Evolutionary conservation across 345 rosid species (phyloP), one percentile per base, ranked within the genome.

Genomic region (Sapria himalayana): DNA sequence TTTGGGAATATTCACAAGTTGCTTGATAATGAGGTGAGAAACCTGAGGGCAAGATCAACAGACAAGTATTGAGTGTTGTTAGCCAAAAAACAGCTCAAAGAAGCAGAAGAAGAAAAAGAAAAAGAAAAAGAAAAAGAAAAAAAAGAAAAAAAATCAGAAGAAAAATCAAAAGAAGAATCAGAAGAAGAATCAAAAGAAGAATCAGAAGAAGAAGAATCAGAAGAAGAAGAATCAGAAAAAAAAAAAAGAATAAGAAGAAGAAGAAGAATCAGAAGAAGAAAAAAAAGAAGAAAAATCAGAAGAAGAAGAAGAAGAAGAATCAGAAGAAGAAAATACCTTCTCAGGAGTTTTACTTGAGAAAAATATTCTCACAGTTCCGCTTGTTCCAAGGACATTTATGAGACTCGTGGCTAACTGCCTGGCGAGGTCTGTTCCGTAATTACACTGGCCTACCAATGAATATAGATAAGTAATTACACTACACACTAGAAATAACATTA

Each of bases 291-390:
- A 25, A 31, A 29, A 16, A 33, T 12, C 46, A 34, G 12, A 34
- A 14, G 18, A 46, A 27, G 3, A 3, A 14, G 33, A 33, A 22
- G 42, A 53, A 52, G 17, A 52, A 23, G 35, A 11, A 43, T 23
- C 50, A 6, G 44, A 8, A n/a, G n/a, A n/a, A n/a, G 9, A 40
- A 22, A 19, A 29, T 63, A 84, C 99, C 95, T 89, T 89, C 45
- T 50, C 64, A 38, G 95, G 93, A 31, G 95, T 80, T 64, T 64
- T 79, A 49, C 39, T 61, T 6, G 95, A 84, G 61, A 89, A 71
- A 47, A 86, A 71, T 57, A 89, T 66, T 61, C 81, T 72, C 56
- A 89, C 65, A 46, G 75, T 79, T 46, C 99, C 99, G 51, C 99
- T 76, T 39, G 64, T 74, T 32, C 36, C 56, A 39, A 77, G 75